These are phyloP conservation scores for Exophiala phaeomuriformis DNA, from an alignment of 2,329 filamentous ascomycete genomes.

Conservation along the genomic window DNA sequence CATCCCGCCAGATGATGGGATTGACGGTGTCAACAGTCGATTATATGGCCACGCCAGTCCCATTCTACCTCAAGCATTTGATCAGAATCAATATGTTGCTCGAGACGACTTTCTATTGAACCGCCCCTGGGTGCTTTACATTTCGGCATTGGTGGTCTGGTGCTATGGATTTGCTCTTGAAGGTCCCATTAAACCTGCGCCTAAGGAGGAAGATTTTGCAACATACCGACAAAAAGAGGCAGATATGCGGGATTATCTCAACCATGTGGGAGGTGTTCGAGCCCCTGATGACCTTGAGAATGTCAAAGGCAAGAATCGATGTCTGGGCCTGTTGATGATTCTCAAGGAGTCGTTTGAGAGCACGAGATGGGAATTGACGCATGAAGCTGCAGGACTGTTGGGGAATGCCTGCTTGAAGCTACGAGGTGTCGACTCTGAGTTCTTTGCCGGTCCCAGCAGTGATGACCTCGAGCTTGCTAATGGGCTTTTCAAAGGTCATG, in stretches of 20 bases:
- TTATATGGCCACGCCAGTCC: conserved; percentile 29
- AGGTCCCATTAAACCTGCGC: conserved; percentile 55
- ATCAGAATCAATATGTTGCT: conserved; percentile 60
- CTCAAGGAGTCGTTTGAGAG: conserved; percentile 73
- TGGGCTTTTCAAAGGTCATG: conserved; percentile 6
- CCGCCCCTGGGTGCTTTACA: conserved; percentile 91
- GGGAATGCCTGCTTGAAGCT: conserved; percentile 69
- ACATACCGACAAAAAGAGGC: conserved; percentile 59
- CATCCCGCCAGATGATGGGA: conserved; percentile 44
- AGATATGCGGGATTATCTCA: conserved; percentile 74
- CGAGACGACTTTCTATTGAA: conserved; percentile 85
- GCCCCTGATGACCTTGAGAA: conserved; percentile 70
- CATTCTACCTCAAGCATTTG: conserved; percentile 27
- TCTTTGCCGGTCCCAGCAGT: conserved; percentile 9
- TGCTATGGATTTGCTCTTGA: conserved; percentile 88
- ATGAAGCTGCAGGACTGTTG: conserved; percentile 75
- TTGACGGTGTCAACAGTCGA: conserved; percentile 34
- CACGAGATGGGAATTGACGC: conserved; percentile 83
- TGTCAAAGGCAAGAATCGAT: conserved; percentile 71
- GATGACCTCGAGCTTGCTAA: conserved; percentile 6
- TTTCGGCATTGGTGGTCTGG: conserved; percentile 88
- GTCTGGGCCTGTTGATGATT: conserved; percentile 71
- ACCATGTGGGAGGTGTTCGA: conserved; percentile 61
- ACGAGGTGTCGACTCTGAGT: conserved; percentile 23
- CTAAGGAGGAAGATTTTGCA: conserved; percentile 44